Evolutionary conservation across 306 rosid genomes (phyloP), one percentile per base, ranked within the genome.

Genomic region (Fagus sylvatica): DNA sequence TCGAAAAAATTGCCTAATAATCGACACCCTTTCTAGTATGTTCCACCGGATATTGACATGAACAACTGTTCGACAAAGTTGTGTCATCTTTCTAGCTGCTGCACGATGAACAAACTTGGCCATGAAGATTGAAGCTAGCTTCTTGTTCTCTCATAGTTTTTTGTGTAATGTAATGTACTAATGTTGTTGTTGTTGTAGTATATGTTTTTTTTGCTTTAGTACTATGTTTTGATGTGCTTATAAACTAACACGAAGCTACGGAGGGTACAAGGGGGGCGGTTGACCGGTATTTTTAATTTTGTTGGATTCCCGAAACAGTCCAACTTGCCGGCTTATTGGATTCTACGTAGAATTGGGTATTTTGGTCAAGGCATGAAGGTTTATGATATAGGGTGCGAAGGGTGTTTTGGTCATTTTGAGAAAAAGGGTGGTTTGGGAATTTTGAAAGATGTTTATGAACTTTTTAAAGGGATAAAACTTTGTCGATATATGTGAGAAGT

Each of bases 241-340:
- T 76, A 36, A 86, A 85, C 88, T 32, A 74, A 80, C 69, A 37
- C 41, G 12, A 83, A 69, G 51, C 72, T 69, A 70, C 64, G 79
- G 65, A 22, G 78, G 84, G 77, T 75, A 77, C 57, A 76, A 42
- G 75, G 64, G 49, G 73, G 91, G 86, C 91, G 76, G 93, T 95
- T 95, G 98, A 95, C 98, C 93, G 90, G 91, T 89, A 85, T 87
- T 89, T 76, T 59, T 43, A 55, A 43, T 57, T 8, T 34, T 56
- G 85, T 75, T 0, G 16, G 71, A 66, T 7, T 66, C 30, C 82
- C 91, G 4, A 77, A 54, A 80, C 30, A 9, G 83, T 85, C 94
- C 89, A 54, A 36, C 40, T 22, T 43, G 92, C 89, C 84, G 85
- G 88, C 87, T 53, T 41, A 78, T 83, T 48, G 78, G 77, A 16